Conservation (phyloP, 768 basidiomycete species). For the Pholiota conissans region DNA sequence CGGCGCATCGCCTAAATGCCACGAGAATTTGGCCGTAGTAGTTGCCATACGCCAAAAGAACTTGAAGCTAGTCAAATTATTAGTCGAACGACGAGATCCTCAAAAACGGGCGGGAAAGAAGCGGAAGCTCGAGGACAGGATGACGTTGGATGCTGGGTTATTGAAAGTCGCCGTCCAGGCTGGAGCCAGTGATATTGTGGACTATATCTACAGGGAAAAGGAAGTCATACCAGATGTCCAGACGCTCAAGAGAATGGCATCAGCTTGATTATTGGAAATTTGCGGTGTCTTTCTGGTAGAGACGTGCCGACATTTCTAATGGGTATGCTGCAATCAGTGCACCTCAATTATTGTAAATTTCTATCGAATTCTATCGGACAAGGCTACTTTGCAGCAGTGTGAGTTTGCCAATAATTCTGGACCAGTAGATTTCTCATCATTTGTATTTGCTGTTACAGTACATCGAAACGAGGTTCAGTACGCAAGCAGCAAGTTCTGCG, state of each 20-base stretch:
- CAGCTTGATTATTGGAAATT: neutral
- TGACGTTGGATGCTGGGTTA: constrained; percentile 55
- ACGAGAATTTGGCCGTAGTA: constrained; percentile 63
- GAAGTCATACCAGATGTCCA: constrained; percentile 73
- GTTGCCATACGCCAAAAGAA: constrained; percentile 77
- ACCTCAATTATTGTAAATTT: too few relatives aligned
- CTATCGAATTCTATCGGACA: too few relatives aligned
- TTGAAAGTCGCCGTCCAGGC: constrained; percentile 63
- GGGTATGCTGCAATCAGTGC: neutral
- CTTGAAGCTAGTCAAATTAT: constrained; percentile 64
- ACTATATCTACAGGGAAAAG: constrained; percentile 71
- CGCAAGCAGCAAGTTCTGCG: too few relatives aligned
- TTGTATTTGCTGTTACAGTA: too few relatives aligned
- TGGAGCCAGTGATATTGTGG: constrained; percentile 66
- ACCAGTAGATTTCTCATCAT: too few relatives aligned
- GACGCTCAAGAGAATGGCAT: constrained; percentile 38
- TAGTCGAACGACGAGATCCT: constrained; percentile 45
- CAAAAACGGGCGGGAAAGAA: constrained; percentile 39
- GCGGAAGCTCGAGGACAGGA: constrained; percentile 59
- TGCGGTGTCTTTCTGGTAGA: neutral
- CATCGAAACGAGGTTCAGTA: too few relatives aligned
- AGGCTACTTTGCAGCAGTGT: too few relatives aligned
- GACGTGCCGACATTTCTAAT: neutral
- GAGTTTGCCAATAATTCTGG: too few relatives aligned
- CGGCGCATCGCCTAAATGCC: constrained; percentile 68